Evolutionary conservation across 1,284 basidiomycete species (phyloP), one percentile per base, ranked within the genome.

Genomic region (Waitea zeae): DNA sequence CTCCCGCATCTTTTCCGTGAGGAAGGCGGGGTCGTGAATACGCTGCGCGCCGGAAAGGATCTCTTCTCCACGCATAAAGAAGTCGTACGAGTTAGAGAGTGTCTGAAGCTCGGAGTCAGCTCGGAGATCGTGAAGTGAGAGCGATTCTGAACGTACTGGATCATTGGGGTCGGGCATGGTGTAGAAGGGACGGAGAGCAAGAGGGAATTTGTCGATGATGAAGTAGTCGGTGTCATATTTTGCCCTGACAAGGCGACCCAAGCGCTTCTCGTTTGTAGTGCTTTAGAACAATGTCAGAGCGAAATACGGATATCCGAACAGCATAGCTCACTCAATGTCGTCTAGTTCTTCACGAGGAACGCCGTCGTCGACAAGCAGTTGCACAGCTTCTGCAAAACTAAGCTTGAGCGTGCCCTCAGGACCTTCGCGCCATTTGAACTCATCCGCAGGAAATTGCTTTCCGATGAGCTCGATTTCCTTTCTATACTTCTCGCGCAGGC

Each of bases 61-160:
- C 58, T 98, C 93, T 58, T 98, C 90, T 11, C 93, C 93, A 28
- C 93, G 77, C 89, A 98, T 96, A 71, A 98, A 97, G 59, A 98
- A 97, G 61, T 98, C 93, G 58, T 98, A 98, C 30, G 93, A 96
- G 61, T 98, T 97, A 37, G 92, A 95, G 37, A 96, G 67, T 12
- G 73, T 74, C 76, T 89, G 34, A 14, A 24, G 12, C 27, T 35
- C 29, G 30, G 35, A 28, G 39, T 38, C 24, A 45, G 20, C 27
- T 12, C 19, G 36, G 24, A 15, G n/a, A n/a, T n/a, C n/a, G 9
- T 26, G 9, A 26, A 26, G 9, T 30, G 14, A 6, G 29, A 30
- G 9, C 9, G 11, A 14, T 14, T 30, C 7, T 26, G 22, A 26
- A 54, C 78, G 46, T 48, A 88, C 86, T 6, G 83, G 74, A 57